phyloP scores from a whole-genome alignment of 345 rosid species.

The Orychophragmus violaceus region DNA sequence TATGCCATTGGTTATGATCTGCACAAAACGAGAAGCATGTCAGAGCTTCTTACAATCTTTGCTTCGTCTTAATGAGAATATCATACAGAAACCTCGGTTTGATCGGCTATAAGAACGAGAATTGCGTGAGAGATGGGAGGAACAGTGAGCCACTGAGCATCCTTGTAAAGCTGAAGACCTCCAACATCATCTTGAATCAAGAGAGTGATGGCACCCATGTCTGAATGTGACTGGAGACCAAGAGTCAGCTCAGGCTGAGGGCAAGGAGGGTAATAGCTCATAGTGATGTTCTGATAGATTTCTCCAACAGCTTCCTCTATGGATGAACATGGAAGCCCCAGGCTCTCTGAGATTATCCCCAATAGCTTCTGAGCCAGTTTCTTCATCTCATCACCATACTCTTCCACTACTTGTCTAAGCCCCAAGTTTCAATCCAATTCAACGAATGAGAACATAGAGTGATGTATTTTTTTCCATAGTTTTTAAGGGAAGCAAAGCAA shows the following conservation, averaged over 20 bases:
- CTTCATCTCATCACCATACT: slow-evolving; percentile 59
- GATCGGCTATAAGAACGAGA: slow-evolving; percentile 68
- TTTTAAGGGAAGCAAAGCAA: not conserved
- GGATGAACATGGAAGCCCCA: slow-evolving; percentile 43
- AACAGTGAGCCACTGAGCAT: slow-evolving; percentile 57
- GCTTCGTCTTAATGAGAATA: not conserved
- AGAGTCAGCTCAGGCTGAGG: slow-evolving; percentile 85
- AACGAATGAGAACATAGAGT: not conserved
- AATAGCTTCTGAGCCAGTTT: slow-evolving; percentile 53
- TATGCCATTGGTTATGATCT: slow-evolving; percentile 77
- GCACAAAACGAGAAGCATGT: slow-evolving; percentile 2
- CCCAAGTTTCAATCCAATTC: not conserved
- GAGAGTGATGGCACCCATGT: slow-evolving; percentile 74
- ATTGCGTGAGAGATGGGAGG: slow-evolving; percentile 58
- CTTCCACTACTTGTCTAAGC: slow-evolving; percentile 44
- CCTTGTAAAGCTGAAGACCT: slow-evolving; percentile 76
- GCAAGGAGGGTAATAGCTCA: slow-evolving; percentile 85
- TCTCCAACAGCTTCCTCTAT: slow-evolving; percentile 67
- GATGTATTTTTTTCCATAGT: not conserved
- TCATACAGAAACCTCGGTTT: slow-evolving; percentile 58
- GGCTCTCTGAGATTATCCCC: slow-evolving; percentile 57
- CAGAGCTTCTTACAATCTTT: slow-evolving; percentile 1
- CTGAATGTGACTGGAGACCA: slow-evolving; percentile 89
- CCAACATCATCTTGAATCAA: slow-evolving; percentile 76
- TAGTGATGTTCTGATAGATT: slow-evolving; percentile 78